Evolutionary conservation across 768 basidiomycete species (phyloP).

Genomic region (Auriculariales sp.): DNA sequence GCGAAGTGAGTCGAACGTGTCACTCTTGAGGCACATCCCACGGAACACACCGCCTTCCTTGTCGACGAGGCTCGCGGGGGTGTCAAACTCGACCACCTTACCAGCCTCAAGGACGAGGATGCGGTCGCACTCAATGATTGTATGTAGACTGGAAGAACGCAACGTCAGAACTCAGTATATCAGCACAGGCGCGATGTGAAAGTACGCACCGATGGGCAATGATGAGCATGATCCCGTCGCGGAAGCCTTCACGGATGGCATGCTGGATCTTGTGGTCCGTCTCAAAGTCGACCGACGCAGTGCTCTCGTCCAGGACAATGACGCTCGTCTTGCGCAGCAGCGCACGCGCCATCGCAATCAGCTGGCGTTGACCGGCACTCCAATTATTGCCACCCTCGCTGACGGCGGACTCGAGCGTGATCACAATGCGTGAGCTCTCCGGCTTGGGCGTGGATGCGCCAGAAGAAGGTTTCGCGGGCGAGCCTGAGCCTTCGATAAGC

Average conservation of each 20-base stretch:
- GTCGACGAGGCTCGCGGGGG: slow-evolving; percentile 39
- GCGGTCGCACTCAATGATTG: slow-evolving; percentile 22
- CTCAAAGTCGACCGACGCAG: slow-evolving; percentile 45
- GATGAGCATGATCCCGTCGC: slow-evolving; percentile 59
- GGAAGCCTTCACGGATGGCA: slow-evolving; percentile 60
- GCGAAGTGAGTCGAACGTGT: background rate
- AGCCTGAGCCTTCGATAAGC: background rate
- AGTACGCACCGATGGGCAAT: slow-evolving; percentile 50
- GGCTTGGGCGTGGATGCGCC: background rate
- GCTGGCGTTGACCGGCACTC: slow-evolving; percentile 24
- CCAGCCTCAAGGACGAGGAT: slow-evolving; percentile 41
- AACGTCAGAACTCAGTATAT: background rate
- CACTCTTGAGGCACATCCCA: slow-evolving; percentile 52
- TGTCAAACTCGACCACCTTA: slow-evolving; percentile 60
- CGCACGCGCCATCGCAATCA: slow-evolving; percentile 12
- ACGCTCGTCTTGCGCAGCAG: slow-evolving; percentile 47
- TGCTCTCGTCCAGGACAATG: slow-evolving; percentile 58
- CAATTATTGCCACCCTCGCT: slow-evolving; percentile 24
- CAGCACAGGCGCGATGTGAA: background rate
- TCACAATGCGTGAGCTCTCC: background rate
- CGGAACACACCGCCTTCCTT: slow-evolving; percentile 45
- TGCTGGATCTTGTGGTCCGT: slow-evolving; percentile 49
- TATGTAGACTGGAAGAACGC: slow-evolving; percentile 9
- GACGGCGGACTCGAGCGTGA: slow-evolving; percentile 12
- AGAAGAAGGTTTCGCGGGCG: background rate